Evolutionary conservation across 164 flowering plant genomes (phyloP), one percentile per base, ranked within the genome.

Genomic region (Houttuynia cordata): DNA sequence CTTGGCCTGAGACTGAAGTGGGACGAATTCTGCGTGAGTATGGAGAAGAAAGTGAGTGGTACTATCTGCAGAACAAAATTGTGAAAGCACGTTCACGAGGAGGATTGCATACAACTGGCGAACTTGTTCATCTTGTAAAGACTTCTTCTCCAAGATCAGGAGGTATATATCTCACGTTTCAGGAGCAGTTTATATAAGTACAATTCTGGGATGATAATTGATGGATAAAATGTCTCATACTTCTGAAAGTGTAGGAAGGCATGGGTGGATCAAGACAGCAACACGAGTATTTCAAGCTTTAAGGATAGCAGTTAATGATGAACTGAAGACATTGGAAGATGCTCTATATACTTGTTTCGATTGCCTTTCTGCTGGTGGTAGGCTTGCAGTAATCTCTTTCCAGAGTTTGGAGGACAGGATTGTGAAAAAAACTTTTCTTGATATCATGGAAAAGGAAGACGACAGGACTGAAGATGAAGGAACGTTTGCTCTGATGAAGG

Each of bases 371-470:
- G 78, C 83, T 50, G 90, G 95, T 7, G 93, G 97, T 47, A 77
- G 99, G 77, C 95, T 94, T 41, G 97, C 96, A 13, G 93, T 91
- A 61, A 88, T 94, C 60, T 83, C 97, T 30, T 91, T 94, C 71
- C 97, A 91, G 69, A 94, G 99, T 72, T 74, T 94, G 75, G 99
- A 94, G 74, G 99, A 94, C 80, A 85, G 99, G 71, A 86, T 94
- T 24, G 99, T 91, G 66, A 94, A 91, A 67, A 85, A 87, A 66
- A 78, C 97, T 8, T 94, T 94, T 76, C 93, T 91, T 5, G 70
- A 84, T 64, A 79, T 91, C 53, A 71, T 87, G 21, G 65, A 67
- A 52, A 58, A n/a, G 24, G 68, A n/a, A 50, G 71, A 14, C 19
- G 74, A 47, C 20, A 60, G 12, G 8, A 65, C 49, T 20, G 58